Percentiles rank a stretch among this genome's conserved stretches.
phyloP scores from a whole-genome alignment of 371 early-diverging fungal species.

The Basidiobolus meristosporus region DNA sequence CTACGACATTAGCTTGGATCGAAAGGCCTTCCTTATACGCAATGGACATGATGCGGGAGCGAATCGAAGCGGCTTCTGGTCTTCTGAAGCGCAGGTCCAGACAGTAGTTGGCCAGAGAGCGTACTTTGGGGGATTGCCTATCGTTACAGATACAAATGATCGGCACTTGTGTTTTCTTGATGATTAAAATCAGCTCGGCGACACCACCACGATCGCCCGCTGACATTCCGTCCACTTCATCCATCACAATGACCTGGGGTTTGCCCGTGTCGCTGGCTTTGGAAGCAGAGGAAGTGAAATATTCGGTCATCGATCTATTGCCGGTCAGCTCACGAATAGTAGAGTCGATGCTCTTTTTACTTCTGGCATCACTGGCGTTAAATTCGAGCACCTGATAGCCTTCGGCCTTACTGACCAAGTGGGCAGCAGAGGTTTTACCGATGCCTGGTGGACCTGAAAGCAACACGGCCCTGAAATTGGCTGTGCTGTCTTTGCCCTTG shows the following conservation, averaged over 20 bases:
- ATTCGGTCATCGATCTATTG: conserved; percentile 56
- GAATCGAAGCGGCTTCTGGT: conserved; percentile 37
- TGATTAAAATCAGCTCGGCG: conserved; percentile 75
- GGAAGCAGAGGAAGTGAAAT: conserved; percentile 15
- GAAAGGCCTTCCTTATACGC: conserved; percentile 60
- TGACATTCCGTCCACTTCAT: conserved; percentile 99
- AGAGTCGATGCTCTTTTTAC: conserved; percentile 57
- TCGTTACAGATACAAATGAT: conserved; percentile 99
- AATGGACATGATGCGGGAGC: conserved; percentile 65
- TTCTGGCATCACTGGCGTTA: conserved; percentile 97
- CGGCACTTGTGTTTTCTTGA: conserved; percentile 87
- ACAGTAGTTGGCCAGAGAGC: conserved; percentile 77
- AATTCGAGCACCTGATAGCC: conserved; percentile 89
- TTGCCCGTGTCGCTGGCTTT: too few relatives aligned
- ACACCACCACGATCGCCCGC: conserved; percentile 97
- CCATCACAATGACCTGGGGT: conserved; percentile 82
- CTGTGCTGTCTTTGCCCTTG: conserved; percentile 12
- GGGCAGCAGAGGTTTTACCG: conserved; percentile 97
- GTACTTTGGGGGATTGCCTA: conserved; percentile 72
- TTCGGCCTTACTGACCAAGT: conserved; percentile 59
- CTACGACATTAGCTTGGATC: conserved; percentile 65
- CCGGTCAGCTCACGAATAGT: conserved; percentile 11
- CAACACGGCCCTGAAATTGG: conserved; percentile 48
- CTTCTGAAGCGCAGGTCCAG: conserved; percentile 67
- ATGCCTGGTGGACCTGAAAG: conserved; percentile 97